Base-by-base conservation (phyloP, 164 flowering plant genomes). In the Saururus chinensis region DNA sequence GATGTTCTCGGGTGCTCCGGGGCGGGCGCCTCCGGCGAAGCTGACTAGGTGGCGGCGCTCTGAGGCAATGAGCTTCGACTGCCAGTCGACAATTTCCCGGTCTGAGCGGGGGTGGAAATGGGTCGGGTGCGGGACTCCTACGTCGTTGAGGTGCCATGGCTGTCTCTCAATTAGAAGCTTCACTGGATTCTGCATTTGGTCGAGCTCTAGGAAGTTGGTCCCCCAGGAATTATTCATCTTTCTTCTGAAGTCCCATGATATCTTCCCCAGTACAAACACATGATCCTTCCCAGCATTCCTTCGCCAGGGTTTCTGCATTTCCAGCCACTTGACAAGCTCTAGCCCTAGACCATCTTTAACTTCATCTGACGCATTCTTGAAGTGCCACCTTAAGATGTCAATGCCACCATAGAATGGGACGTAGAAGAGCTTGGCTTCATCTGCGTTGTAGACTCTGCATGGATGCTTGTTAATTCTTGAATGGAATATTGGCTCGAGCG, bases 191-290 rank as follows among this genome's bases (percentile, higher is more conserved):
- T 87, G 82, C 82, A 84, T 71, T 65, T 82, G 75, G 12, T 76
- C 72, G 16, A 78, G 76, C 60, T 77, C 76, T 25, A 90, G 64
- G 9, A 90, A 72, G 30, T 70, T 76, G 21, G 81, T 81, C 4
- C 97, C 95, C 95, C 92, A 90, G 1, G 71, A 10, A 20, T 62
- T 51, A 0, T 51, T 23, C 0, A 14, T 19, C 0, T 21, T 55
- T 60, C 97, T 75, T 40, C 97, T 66, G 67, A 90, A 87, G 66
- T 90, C 92, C 89, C 89, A 90, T 1, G 97, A 79, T 40, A 90
- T 81, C 60, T 84, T 86, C 1, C 97, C 95, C 67, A 86, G 60
- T n/a, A 84, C 92, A 56, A 90, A 76, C 0, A 83, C 84, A 62
- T 90, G 95, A 62, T 88, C 92, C 56, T 74, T 81, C 1, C 95